A percentile compares a stretch with the other conserved stretches of the same genome.
These are phyloP conservation scores for Naganishia friedmannii DNA, from an alignment of 768 basidiomycete genomes.

Conservation along the genomic window DNA sequence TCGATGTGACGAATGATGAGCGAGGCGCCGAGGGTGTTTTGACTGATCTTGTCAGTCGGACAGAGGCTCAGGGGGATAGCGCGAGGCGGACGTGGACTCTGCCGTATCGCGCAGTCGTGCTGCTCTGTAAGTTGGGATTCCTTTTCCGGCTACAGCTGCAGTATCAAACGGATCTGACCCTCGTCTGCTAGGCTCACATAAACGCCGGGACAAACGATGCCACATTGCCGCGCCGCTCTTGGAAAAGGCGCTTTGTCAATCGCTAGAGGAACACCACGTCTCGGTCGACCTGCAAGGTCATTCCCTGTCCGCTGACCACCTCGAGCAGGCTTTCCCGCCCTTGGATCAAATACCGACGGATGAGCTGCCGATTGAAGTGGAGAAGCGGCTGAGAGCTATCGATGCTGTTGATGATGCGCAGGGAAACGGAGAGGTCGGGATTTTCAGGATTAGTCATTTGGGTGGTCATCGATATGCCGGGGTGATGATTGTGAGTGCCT, in stretches of 20 bases:
- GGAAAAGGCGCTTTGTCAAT: slow-evolving; percentile 34
- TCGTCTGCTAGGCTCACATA: slow-evolving; percentile 65
- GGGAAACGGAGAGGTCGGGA: slow-evolving; percentile 63
- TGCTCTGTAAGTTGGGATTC: slow-evolving; percentile 78
- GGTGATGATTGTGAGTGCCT: slow-evolving; percentile 72
- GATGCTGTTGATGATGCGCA: slow-evolving; percentile 59
- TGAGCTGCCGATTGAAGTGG: slow-evolving; percentile 61
- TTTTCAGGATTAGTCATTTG: slow-evolving; percentile 82
- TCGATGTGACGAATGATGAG: slow-evolving; percentile 64
- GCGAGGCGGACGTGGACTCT: slow-evolving; percentile 69
- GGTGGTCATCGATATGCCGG: slow-evolving; percentile 93
- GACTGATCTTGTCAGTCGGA: slow-evolving; percentile 48
- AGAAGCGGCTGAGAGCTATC: slow-evolving; percentile 56
- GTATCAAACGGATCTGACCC: too few relatives aligned
- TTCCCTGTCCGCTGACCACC: slow-evolving; percentile 48
- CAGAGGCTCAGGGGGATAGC: slow-evolving; percentile 48
- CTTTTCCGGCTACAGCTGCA: too few relatives aligned
- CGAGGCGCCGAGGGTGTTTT: slow-evolving; percentile 71
- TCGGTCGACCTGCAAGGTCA: slow-evolving; percentile 38
- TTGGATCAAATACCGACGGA: slow-evolving; percentile 58
- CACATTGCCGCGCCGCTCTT: slow-evolving; percentile 70
- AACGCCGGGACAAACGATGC: slow-evolving; percentile 87
- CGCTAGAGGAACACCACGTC: slow-evolving; percentile 39
- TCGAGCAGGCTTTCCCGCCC: slow-evolving; percentile 55
- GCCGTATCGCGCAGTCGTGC: slow-evolving; percentile 83